Evolutionary conservation across 2,329 filamentous ascomycete genomes (phyloP).

Genomic region (Talaromyces piceae): DNA sequence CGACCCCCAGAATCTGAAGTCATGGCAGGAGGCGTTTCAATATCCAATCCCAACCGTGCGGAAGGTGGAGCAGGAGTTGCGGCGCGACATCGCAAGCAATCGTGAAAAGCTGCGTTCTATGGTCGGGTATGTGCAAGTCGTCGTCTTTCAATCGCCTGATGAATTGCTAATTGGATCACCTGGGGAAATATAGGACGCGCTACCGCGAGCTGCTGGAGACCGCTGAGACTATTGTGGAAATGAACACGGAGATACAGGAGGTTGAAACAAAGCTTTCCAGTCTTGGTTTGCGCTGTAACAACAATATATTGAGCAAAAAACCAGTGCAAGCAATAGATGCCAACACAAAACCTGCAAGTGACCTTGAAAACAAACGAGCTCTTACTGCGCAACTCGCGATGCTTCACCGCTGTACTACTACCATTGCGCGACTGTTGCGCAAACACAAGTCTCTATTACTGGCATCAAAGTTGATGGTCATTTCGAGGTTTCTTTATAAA

Average conservation of each 20-base stretch:
- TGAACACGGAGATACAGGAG: conserved; percentile 69
- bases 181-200: conserved; percentile 41
- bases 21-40: conserved; percentile 63
- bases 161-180: background rate
- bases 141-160: background rate
- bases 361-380: conserved; percentile 35
- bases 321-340: conserved; percentile 49
- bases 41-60: conserved; percentile 57
- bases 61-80: conserved; percentile 57
- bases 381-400: conserved; percentile 52
- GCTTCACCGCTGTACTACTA: conserved; percentile 48
- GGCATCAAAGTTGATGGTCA: conserved; percentile 64
- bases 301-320: conserved; percentile 61
- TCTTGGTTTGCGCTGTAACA: conserved; percentile 72
- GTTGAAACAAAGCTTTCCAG: conserved; percentile 64
- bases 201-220: conserved; percentile 89
- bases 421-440: conserved; percentile 48
- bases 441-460: conserved; percentile 45
- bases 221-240: conserved; percentile 85
- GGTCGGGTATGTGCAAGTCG: conserved; percentile 48
- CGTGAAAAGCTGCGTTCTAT: conserved; percentile 59
- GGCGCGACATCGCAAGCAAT: conserved; percentile 55
- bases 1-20: conserved; percentile 49
- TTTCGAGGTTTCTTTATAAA: conserved; percentile 68
- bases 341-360: conserved; percentile 26